These are phyloP conservation scores for Xylaria sp. DNA, from an alignment of 2,329 filamentous ascomycete genomes.

Conservation along the genomic window DNA sequence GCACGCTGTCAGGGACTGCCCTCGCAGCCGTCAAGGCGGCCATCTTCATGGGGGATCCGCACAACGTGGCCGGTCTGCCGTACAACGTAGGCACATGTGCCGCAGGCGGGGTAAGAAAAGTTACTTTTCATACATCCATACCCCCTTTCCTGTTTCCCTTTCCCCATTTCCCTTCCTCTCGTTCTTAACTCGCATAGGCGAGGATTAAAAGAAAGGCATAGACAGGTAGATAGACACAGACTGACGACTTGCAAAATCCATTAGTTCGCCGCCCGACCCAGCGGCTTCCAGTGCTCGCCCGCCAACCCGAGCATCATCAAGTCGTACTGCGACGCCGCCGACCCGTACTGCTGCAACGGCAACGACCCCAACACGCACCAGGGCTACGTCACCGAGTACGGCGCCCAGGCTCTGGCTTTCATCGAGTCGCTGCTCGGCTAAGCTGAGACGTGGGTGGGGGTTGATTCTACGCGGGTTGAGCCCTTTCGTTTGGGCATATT, in stretches of 20 bases:
- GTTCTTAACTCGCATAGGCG: too few relatives aligned
- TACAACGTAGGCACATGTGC: slow-evolving; percentile 72
- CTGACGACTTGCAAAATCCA: neutral
- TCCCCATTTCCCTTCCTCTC: neutral
- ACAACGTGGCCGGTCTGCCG: slow-evolving; percentile 63
- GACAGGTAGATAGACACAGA: neutral
- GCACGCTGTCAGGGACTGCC: slow-evolving; percentile 57
- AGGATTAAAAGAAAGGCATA: too few relatives aligned
- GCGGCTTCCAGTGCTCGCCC: slow-evolving; percentile 67
- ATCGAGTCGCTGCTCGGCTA: slow-evolving; percentile 51
- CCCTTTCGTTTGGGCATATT: neutral
- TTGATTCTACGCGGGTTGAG: neutral
- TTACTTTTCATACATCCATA: too few relatives aligned
- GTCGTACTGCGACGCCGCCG: slow-evolving; percentile 72
- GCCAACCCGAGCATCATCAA: slow-evolving; percentile 64
- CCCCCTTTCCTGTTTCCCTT: too few relatives aligned
- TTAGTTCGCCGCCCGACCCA: slow-evolving; percentile 70
- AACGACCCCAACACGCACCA: slow-evolving; percentile 70
- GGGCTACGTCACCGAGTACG: slow-evolving; percentile 69
- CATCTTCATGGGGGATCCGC: slow-evolving; percentile 72
- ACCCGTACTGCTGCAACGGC: slow-evolving; percentile 75
- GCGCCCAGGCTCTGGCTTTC: slow-evolving; percentile 67
- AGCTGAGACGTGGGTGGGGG: too few relatives aligned
- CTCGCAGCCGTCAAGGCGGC: slow-evolving; percentile 67
- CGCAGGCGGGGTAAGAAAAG: slow-evolving; percentile 69